A percentile compares a stretch with the other conserved stretches of the same genome.
Conservation (phyloP, 2,329 filamentous ascomycete genomes). For the Fusarium sacchari region DNA sequence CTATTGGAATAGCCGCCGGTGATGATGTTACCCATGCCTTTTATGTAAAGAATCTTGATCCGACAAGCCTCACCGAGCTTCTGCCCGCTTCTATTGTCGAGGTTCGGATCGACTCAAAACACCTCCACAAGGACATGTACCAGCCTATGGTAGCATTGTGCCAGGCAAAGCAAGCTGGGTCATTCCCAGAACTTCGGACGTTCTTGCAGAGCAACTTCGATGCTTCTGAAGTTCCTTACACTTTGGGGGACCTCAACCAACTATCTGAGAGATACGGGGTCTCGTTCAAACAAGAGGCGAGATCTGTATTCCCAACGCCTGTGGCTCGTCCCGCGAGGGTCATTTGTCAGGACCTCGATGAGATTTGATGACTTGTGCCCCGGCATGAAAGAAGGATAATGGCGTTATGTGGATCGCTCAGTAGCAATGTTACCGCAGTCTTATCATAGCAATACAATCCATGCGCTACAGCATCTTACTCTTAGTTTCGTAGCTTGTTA, state of each 20-base stretch:
- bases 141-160: neutral
- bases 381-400: neutral
- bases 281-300: neutral
- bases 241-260: neutral
- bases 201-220: neutral
- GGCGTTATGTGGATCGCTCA: neutral
- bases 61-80: neutral
- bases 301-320: neutral
- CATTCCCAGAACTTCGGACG: neutral
- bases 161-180: neutral
- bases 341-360: fast-evolving
- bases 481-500: fast-evolving
- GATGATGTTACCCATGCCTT: neutral
- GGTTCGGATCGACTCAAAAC: neutral
- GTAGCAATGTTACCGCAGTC: neutral
- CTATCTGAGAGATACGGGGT: neutral
- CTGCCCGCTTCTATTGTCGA: neutral
- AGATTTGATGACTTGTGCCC: too few species aligned
- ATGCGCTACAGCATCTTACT: too few species aligned
- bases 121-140: neutral
- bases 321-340: fast-evolving
- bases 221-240: fast-evolving
- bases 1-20: fast-evolving
- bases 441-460: neutral
- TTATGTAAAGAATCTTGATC: neutral